Percentiles rank a stretch among this genome's conserved stretches.
These are phyloP conservation scores for Leishmania guyanensis DNA, from an alignment of 208 protist species.

Conservation along the genomic window DNA sequence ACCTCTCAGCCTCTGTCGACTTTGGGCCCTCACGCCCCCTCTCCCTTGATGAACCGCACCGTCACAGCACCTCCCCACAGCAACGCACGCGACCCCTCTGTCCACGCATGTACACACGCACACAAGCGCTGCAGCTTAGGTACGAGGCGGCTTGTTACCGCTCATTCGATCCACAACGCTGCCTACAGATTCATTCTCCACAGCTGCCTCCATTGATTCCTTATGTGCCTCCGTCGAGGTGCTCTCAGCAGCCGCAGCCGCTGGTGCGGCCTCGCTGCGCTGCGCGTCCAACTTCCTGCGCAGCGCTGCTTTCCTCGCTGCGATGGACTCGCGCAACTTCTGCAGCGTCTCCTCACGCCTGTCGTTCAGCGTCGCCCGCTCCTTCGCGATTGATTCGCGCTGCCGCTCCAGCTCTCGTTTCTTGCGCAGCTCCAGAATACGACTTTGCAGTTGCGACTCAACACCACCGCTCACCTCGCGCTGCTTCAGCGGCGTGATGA, in stretches of 20 bases:
- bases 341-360: slow-evolving; percentile 75
- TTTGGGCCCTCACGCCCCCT: not conserved
- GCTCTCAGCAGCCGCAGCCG: slow-evolving; percentile 7
- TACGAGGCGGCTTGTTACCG: not conserved
- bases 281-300: slow-evolving; percentile 55
- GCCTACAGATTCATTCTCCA: slow-evolving; percentile 35
- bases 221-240: not conserved
- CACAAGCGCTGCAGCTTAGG: not conserved
- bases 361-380: slow-evolving; percentile 54
- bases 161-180: slow-evolving; percentile 49
- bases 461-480: slow-evolving; percentile 69
- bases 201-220: not conserved
- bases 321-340: slow-evolving; percentile 79
- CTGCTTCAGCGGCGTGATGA: slow-evolving; percentile 73
- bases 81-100: not conserved
- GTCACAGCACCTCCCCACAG: not conserved
- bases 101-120: not conserved
- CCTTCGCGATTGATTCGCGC: slow-evolving; percentile 65
- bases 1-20: not conserved
- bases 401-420: slow-evolving; percentile 86
- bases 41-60: not conserved
- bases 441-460: slow-evolving; percentile 80
- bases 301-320: slow-evolving; percentile 79
- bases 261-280: slow-evolving; percentile 10
- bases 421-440: slow-evolving; percentile 85